These are phyloP conservation scores for Cocos nucifera DNA, from an alignment of 176 grass and related monocot species.

Conservation along the genomic window DNA sequence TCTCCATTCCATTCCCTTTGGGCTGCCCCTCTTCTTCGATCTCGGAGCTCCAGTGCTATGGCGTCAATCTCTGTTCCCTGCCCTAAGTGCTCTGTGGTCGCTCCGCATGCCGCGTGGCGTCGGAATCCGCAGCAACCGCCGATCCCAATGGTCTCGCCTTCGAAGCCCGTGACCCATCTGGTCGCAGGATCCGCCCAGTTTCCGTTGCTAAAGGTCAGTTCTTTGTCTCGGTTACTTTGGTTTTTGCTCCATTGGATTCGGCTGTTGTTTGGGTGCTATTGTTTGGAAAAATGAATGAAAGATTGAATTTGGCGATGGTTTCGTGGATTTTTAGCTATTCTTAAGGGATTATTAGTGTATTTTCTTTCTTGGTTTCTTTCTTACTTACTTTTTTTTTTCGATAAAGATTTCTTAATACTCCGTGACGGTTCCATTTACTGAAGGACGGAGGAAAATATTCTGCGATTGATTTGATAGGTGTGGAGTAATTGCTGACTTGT, in stretches of 20 bases:
- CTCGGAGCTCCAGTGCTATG: constrained; percentile 18
- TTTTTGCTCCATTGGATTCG: neutral
- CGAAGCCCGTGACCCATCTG: constrained; percentile 1
- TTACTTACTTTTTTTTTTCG: too few species aligned
- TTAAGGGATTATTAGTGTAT: neutral
- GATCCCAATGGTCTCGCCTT: neutral
- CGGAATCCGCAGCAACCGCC: neutral
- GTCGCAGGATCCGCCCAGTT: constrained; percentile 23
- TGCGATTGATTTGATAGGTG: too few species aligned
- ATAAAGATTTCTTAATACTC: too few species aligned
- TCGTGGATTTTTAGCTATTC: neutral
- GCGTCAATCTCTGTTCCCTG: constrained; percentile 39
- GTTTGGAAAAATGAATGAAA: neutral
- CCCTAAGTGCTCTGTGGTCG: constrained; percentile 24
- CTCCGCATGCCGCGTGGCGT: neutral
- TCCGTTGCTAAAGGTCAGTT: constrained; percentile 19
- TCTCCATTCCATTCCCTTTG: neutral
- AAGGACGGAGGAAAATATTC: too few species aligned
- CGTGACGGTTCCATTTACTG: too few species aligned
- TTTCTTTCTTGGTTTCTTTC: too few species aligned
- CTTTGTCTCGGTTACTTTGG: neutral
- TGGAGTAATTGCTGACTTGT: too few species aligned
- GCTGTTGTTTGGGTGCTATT: neutral
- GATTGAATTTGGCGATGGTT: neutral
- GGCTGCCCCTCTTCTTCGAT: neutral